Percentiles rank a stretch among this genome's conserved stretches.
Evolutionary conservation across 1,284 basidiomycete genomes (phyloP).

Genomic region (Cryptococcus sp.): DNA sequence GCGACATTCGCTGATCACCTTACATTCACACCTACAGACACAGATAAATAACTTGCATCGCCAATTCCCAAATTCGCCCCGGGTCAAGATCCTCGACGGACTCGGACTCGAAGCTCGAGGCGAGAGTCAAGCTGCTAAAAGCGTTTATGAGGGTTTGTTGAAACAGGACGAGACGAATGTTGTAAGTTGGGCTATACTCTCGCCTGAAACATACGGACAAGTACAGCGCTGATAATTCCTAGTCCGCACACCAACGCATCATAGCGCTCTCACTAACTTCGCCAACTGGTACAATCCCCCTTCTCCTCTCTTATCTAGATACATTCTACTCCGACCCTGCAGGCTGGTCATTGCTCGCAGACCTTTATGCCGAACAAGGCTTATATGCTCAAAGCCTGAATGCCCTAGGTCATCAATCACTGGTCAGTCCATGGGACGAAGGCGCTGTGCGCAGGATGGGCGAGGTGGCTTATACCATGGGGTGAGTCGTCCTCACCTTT

Average conservation of each 20-base stretch:
- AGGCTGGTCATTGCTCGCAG: conserved; percentile 90
- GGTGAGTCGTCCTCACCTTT: conserved; percentile 27
- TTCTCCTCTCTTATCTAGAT: conserved; percentile 79
- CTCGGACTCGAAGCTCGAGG: conserved; percentile 78
- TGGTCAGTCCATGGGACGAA: conserved; percentile 47
- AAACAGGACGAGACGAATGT: conserved; percentile 71
- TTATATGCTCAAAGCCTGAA: conserved; percentile 59
- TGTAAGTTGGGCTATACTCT: conserved; percentile 56
- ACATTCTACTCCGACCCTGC: conserved; percentile 91
- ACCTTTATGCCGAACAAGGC: conserved; percentile 75
- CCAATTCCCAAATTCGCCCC: conserved; percentile 78
- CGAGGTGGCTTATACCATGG: conserved; percentile 47
- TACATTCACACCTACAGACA: conserved; percentile 51
- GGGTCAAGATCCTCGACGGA: conserved; percentile 80
- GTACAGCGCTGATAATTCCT: neutral
- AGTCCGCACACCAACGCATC: conserved; percentile 82
- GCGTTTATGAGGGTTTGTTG: conserved; percentile 65
- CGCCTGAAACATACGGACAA: neutral
- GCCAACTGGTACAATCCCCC: conserved; percentile 65
- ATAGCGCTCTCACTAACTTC: conserved; percentile 62
- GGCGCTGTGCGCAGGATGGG: conserved; percentile 38
- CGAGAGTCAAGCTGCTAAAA: conserved; percentile 47
- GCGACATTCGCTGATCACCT: too few species aligned
- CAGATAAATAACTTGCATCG: conserved; percentile 67
- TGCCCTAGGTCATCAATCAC: conserved; percentile 44